Evolutionary conservation across 2,329 filamentous ascomycete species (phyloP), one percentile per base, ranked within the genome.

Genomic region (Dactylellina haptotyla): DNA sequence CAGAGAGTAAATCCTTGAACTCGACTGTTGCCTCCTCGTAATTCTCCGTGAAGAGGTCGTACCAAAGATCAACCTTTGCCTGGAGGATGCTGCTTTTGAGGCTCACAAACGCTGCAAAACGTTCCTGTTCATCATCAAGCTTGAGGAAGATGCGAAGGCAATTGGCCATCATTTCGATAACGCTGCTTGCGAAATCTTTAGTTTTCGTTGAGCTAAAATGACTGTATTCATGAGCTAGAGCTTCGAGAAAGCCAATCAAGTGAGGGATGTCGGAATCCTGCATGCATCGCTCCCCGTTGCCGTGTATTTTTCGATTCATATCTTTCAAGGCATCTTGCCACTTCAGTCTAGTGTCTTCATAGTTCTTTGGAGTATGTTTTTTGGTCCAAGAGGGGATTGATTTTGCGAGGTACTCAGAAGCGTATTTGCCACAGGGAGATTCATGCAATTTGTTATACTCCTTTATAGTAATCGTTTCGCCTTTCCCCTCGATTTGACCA

Each of bases 291-390:
- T 61, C 25, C 30, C 16, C 32, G 1, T 45, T 16, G 3, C 18
- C 50, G 28, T 57, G 23, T 9, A 66, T 12, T 10, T 39, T 12
- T 1, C 3, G 6, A 16, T 66, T 66, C 25, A 66, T n/a, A 2
- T 57, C 41, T 48, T 50, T 43, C 12, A 66, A 28, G 9, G 39
- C 30, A 12, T n/a, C 43, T 12, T 28, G 16, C 62, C 62, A 66
- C 5, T 26, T 20, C 1, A 30, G 39, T 18, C 28, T 43, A 10
- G 34, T n/a, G 20, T 58, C 41, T 2, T 14, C 39, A 56, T 16
- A 8, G 4, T 23, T 32, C n/a, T 37, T 37, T n/a, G 23, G 14
- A 46, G 34, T 46, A 5, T 34, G 45, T 30, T 43, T 26, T 8
- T 41, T 16, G 2, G 9, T 46, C 25, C 6, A 59, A 8, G 20